Conservation (phyloP, 2,329 filamentous ascomycete species). For the Emmonsiellopsis sp. region DNA sequence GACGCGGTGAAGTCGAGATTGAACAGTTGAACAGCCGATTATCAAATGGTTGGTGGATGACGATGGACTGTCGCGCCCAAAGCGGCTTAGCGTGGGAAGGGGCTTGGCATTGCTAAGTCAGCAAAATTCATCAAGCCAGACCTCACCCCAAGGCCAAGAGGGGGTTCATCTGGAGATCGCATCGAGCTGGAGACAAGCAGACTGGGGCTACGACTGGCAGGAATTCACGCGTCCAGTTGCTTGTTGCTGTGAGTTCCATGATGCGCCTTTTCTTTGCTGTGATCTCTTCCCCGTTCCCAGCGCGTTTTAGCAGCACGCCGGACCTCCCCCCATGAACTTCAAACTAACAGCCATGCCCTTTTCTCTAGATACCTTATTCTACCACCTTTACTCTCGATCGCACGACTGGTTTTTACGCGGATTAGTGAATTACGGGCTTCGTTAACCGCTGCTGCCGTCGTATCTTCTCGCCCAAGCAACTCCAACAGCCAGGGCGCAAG, state of each 20-base stretch:
- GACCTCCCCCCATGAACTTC: not conserved
- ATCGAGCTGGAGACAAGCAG: not conserved
- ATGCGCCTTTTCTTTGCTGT: conserved; percentile 1
- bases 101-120: conserved; percentile 15
- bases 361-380: not conserved
- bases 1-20: conserved; percentile 1
- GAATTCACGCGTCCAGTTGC: conserved; percentile 18
- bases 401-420: not conserved
- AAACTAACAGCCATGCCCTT: not conserved
- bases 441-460: not conserved
- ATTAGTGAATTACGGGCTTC: not conserved
- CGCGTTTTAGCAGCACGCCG: conserved; percentile 3
- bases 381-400: not conserved
- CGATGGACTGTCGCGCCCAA: not conserved
- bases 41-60: not conserved
- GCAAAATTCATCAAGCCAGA: conserved; percentile 11
- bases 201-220: conserved; percentile 10
- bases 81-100: conserved; percentile 4
- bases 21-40: not conserved
- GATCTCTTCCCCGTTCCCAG: not conserved
- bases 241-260: conserved; percentile 4
- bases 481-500: not conserved
- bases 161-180: conserved; percentile 3
- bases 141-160: conserved; percentile 11
- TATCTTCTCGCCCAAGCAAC: not conserved